Percentiles rank a stretch among this genome's conserved stretches.
Conservation (phyloP, 306 rosid species). For the Cucurbita pepo region DNA sequence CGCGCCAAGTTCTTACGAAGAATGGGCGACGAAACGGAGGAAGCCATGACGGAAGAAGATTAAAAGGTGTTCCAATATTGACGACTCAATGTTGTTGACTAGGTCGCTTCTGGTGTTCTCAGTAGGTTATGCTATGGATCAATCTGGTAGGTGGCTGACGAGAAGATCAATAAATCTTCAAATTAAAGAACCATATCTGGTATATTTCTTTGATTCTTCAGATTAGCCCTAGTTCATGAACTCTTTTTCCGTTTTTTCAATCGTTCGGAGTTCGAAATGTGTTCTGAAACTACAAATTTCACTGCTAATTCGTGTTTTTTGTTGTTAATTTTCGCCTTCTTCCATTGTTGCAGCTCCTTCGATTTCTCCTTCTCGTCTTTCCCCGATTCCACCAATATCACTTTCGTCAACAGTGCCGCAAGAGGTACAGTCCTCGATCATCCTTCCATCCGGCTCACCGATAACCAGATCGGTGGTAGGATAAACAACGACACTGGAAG, state of each 20-base stretch:
- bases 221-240: neutral
- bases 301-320: neutral
- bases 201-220: neutral
- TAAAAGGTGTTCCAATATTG: neutral
- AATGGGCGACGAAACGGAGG: neutral
- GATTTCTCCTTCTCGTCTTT: conserved; percentile 4
- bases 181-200: neutral
- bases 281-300: neutral
- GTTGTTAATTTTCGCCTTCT: neutral
- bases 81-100: neutral
- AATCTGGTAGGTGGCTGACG: neutral
- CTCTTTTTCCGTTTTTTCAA: neutral
- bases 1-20: neutral
- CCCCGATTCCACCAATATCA: neutral
- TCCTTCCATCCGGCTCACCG: conserved; percentile 3
- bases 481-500: neutral
- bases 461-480: neutral
- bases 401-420: neutral
- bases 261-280: neutral
- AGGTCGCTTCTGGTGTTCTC: neutral
- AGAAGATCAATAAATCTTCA: neutral
- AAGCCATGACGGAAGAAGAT: neutral
- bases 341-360: neutral
- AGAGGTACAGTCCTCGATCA: neutral
- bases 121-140: neutral